Evolutionary conservation across 345 rosid genomes (phyloP), one percentile per base, ranked within the genome.

Genomic region (Pistacia atlantica): DNA sequence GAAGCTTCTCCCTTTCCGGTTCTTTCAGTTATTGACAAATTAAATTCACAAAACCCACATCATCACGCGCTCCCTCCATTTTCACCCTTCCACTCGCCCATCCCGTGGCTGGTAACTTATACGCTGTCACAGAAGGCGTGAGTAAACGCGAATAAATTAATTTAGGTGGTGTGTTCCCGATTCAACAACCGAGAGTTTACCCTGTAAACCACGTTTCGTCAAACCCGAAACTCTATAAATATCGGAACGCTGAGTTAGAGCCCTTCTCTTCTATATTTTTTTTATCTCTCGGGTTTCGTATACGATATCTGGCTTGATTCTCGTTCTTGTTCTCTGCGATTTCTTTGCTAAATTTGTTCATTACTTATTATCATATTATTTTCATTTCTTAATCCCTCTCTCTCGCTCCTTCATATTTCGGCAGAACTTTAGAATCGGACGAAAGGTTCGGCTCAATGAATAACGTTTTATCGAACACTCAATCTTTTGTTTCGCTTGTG

Each of bases 141-240:
- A 42, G 49, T 0, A 4, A 35, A 11, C 31, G 2, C 4, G 1
- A 8, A 18, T 42, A 17, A 59, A 22, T 57, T 33, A 25, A 45
- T 69, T 71, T 61, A 5, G 1, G 54, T 38, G 51, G 62, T 75
- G 80, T 42, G 75, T 77, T 75, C 80, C 84, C 22, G 62, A 67
- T 81, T 83, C 76, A 79, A 77, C 77, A 80, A 83, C 85, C 80
- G 78, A 8, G 83, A 59, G 37, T 52, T 56, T 49, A 75, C 65
- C 67, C 81, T 70, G 72, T 25, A 65, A 70, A 71, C 14, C 80
- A 76, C 76, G 75, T 84, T 78, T 78, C 75, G 76, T 66, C 74
- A 22, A 78, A 77, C 56, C 48, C 81, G 58, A 71, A 74, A 42
- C 73, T 74, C 81, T 86, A 82, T 78, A 86, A 69, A 84, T 78